A percentile compares a stretch with the other conserved stretches of the same genome.
Evolutionary conservation across 192 early-diverging fungal species (phyloP).

Genomic region (Rhizophagus sp.): DNA sequence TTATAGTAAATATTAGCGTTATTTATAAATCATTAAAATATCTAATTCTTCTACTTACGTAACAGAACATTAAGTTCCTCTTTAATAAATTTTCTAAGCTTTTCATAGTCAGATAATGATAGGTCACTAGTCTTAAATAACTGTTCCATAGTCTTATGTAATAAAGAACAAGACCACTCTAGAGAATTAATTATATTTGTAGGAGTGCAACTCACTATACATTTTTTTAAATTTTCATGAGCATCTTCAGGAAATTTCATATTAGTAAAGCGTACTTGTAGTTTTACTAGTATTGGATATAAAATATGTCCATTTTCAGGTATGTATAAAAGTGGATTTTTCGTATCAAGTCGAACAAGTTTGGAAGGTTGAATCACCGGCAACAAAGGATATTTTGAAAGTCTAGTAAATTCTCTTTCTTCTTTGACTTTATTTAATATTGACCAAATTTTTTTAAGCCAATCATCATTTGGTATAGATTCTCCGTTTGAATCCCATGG

Average conservation of each 20-base stretch:
- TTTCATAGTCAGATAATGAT: not conserved
- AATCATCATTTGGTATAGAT: not conserved
- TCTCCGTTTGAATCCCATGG: not conserved
- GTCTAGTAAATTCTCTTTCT: not conserved
- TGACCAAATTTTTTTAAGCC: conserved; percentile 1
- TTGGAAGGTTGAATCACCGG: not conserved
- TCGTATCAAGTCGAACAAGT: not conserved
- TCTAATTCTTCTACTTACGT: not conserved
- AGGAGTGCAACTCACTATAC: not conserved
- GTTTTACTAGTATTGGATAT: not conserved
- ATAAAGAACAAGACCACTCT: not conserved
- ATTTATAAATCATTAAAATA: not conserved
- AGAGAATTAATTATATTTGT: not conserved
- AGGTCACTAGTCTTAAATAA: not conserved
- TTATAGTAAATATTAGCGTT: not conserved
- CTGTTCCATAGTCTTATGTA: not conserved
- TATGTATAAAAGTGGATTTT: not conserved
- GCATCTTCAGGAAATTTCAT: not conserved
- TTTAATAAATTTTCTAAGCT: not conserved
- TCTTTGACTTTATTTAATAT: not conserved
- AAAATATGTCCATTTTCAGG: not conserved
- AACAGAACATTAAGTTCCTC: not conserved
- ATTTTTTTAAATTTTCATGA: not conserved
- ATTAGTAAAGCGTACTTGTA: conserved; percentile 4
- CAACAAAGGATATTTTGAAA: not conserved